phyloP scores from a whole-genome alignment of 2,329 filamentous ascomycete species.

The Aciculosporium take region DNA sequence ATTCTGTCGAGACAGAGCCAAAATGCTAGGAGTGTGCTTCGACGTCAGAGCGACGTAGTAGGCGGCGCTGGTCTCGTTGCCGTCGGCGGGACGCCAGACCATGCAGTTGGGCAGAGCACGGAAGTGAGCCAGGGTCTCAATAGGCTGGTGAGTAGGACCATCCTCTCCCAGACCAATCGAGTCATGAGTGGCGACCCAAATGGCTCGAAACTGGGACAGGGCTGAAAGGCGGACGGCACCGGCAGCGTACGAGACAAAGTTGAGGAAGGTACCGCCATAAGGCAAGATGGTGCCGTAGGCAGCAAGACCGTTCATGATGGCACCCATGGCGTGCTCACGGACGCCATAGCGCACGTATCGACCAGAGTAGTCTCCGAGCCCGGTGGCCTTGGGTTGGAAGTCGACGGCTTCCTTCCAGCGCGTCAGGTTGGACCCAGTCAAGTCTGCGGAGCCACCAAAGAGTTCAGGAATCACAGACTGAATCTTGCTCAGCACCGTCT shows the following conservation, averaged over 20 bases:
- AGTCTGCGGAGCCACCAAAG: conserved; percentile 87
- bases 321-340: conserved; percentile 83
- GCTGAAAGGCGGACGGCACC: conserved; percentile 90
- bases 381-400: conserved; percentile 82
- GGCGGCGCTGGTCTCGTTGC: conserved; percentile 94
- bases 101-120: conserved; percentile 97
- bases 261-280: conserved; percentile 92
- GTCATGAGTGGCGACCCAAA: conserved; percentile 97
- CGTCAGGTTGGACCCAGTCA: conserved; percentile 98
- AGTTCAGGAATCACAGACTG: conserved; percentile 75
- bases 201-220: conserved; percentile 75
- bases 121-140: conserved; percentile 97
- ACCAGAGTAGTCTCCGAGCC: conserved; percentile 78
- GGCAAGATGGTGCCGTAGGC: conserved; percentile 93
- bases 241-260: conserved; percentile 97
- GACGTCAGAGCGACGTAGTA: conserved; percentile 92
- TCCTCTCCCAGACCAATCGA: conserved; percentile 98
- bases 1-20: conserved; percentile 95
- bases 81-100: conserved; percentile 97
- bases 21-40: conserved; percentile 78
- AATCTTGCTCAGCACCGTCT: conserved; percentile 82
- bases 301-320: conserved; percentile 86
- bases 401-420: conserved; percentile 94
- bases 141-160: conserved; percentile 96
- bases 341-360: conserved; percentile 91